Percentiles rank a stretch among this genome's conserved stretches.
phyloP scores from a whole-genome alignment of 495 filamentous ascomycete species.

The Talaromyces adpressus region DNA sequence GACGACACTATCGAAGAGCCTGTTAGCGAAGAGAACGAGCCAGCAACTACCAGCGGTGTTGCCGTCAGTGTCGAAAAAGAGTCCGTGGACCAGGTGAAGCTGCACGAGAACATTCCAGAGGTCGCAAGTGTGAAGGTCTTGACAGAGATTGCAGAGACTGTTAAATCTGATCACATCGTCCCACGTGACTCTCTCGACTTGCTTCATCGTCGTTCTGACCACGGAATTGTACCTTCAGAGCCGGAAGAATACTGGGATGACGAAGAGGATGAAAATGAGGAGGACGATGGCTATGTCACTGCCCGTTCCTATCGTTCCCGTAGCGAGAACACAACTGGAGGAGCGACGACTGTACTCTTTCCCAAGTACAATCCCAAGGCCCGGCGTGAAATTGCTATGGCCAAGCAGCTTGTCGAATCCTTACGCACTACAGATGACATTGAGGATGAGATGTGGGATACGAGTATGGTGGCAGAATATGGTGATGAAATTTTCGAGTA shows the following conservation, averaged over 20 bases:
- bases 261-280: conserved; percentile 69
- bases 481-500: conserved; percentile 91
- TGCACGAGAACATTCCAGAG: not conserved
- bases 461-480: conserved; percentile 98
- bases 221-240: conserved; percentile 36
- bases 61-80: not conserved
- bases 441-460: conserved; percentile 85
- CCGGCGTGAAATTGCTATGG: conserved; percentile 59
- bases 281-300: conserved; percentile 77
- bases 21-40: not conserved
- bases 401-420: conserved; percentile 59
- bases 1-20: not conserved
- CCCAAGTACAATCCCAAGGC: conserved; percentile 58
- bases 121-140: not conserved
- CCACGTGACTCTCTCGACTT: conserved; percentile 9
- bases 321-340: conserved; percentile 76
- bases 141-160: not conserved
- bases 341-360: conserved; percentile 63
- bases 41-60: not conserved
- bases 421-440: conserved; percentile 54
- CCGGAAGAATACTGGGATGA: conserved; percentile 72
- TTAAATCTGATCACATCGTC: not conserved
- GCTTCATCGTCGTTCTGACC: conserved; percentile 14
- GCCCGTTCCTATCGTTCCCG: conserved; percentile 65
- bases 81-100: not conserved